phyloP scores from a whole-genome alignment of 2,329 filamentous ascomycete genomes.

The Pestalotiopsis fici region DNA sequence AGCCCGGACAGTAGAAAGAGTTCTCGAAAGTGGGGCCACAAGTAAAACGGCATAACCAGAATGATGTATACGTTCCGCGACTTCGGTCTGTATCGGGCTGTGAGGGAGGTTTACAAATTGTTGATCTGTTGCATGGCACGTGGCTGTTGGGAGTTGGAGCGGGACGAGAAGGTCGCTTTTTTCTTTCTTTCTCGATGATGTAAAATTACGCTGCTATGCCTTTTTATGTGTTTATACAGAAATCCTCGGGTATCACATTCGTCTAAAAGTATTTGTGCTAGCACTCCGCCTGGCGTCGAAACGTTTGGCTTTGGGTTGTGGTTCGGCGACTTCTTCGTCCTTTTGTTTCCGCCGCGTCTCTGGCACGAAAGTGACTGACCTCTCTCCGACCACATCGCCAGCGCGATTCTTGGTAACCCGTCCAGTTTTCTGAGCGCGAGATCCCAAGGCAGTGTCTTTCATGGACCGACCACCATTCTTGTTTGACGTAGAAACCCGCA shows the following conservation, averaged over 20 bases:
- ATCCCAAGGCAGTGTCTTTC: slow-evolving; percentile 58
- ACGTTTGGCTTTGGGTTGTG: slow-evolving; percentile 22
- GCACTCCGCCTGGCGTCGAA: slow-evolving; percentile 64
- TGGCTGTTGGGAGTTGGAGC: slow-evolving; percentile 3
- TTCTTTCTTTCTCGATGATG: slow-evolving; percentile 2
- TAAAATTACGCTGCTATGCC: slow-evolving; percentile 15
- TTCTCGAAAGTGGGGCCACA: slow-evolving; percentile 22
- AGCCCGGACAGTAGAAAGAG: slow-evolving; percentile 27
- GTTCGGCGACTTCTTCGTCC: slow-evolving; percentile 17
- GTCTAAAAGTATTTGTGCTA: slow-evolving; percentile 70
- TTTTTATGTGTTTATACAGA: slow-evolving; percentile 7
- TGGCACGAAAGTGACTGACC: slow-evolving; percentile 74
- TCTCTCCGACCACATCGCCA: slow-evolving; percentile 60
- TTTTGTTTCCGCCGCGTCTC: slow-evolving; percentile 52
- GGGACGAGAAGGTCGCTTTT: background rate
- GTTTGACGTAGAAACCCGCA: slow-evolving; percentile 70
- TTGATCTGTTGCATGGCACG: background rate
- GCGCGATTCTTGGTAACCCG: slow-evolving; percentile 45
- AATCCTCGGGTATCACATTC: slow-evolving; percentile 55
- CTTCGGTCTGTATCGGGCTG: background rate
- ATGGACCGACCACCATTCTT: slow-evolving; percentile 60
- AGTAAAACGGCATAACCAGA: background rate
- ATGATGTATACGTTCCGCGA: background rate
- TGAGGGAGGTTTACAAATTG: too few species aligned
- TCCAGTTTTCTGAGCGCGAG: slow-evolving; percentile 51